These are phyloP conservation scores for Pleurotus citrinopileatus DNA, from an alignment of 768 basidiomycete genomes.

Conservation along the genomic window DNA sequence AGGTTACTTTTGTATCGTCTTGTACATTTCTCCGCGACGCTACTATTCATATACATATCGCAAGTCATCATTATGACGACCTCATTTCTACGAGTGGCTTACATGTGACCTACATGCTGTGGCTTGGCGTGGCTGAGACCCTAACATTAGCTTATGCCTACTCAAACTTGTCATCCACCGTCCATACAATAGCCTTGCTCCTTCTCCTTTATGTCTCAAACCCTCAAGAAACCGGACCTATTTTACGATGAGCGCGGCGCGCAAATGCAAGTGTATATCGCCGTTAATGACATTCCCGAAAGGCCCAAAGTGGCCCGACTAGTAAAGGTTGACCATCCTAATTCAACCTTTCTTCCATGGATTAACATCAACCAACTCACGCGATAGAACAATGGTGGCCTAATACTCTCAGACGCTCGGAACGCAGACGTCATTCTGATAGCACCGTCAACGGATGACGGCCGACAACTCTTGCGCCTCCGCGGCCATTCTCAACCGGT, in stretches of 20 bases:
- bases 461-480: constrained; percentile 53
- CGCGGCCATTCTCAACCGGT: constrained; percentile 55
- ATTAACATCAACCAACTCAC: constrained; percentile 6
- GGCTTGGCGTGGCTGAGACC: too few species aligned
- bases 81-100: too few species aligned
- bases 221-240: too few species aligned
- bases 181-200: too few species aligned
- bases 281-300: constrained; percentile 47
- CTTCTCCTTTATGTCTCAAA: not conserved
- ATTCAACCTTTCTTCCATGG: not conserved
- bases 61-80: constrained; percentile 13
- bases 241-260: constrained; percentile 25
- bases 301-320: constrained; percentile 51
- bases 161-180: too few species aligned
- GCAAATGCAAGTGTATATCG: constrained; percentile 51
- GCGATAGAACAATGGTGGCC: constrained; percentile 54
- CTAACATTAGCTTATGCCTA: too few species aligned
- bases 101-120: too few species aligned
- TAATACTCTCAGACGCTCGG: constrained; percentile 46
- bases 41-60: constrained; percentile 30
- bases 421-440: constrained; percentile 60
- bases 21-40: constrained; percentile 29
- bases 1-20: too few species aligned
- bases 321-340: constrained; percentile 43
- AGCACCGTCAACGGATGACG: constrained; percentile 47